Base-by-base conservation (phyloP, 1,284 basidiomycete species). In the Tylopilus sp. region DNA sequence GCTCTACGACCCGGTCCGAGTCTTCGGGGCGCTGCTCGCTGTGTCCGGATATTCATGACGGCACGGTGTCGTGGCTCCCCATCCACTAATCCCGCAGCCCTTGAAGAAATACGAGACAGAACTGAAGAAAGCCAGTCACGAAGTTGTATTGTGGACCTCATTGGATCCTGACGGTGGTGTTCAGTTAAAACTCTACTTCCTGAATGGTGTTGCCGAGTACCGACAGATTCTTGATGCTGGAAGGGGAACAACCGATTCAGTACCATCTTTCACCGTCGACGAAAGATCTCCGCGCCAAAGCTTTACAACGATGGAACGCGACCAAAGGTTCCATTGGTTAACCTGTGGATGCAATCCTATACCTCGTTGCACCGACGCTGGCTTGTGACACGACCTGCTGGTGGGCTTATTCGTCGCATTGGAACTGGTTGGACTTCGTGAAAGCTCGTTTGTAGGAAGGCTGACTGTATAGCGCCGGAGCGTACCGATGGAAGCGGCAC, bases 401-500 rank as follows among this genome's bases (percentile, higher is more conserved):
- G 76, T 79, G 76, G 78, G 72, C 74, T 5, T 83, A 83, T 62
- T 77, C 76, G 14, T 76, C 75, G 3, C 76, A 80, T 57, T 83
- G 80, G 77, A 86, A 86, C 60, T 58, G 84, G 50, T 64, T 77
- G 55, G 83, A 86, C 65, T 65, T 32, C 80, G 73, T 45, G 61
- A 61, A 20, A 51, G 52, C 59, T 83, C 81, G 0, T 61, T 66
- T 14, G 50, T 57, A 29, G 66, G 61, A n/a, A 73, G 66, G 57
- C 67, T 69, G 57, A 79, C 71, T 6, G 66, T 68, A 61, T 83
- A 85, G 14, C 79, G 75, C 24, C 83, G 85, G 29, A 84, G 53
- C 4, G 51, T 42, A 6, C 67, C 45, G 10, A 65, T 32, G 10
- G 61, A 62, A 24, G 72, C 69, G 10, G 60, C 71, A 29, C 50